Conservation (phyloP, 257 asterid species). For the Ligustrum vulgare region DNA sequence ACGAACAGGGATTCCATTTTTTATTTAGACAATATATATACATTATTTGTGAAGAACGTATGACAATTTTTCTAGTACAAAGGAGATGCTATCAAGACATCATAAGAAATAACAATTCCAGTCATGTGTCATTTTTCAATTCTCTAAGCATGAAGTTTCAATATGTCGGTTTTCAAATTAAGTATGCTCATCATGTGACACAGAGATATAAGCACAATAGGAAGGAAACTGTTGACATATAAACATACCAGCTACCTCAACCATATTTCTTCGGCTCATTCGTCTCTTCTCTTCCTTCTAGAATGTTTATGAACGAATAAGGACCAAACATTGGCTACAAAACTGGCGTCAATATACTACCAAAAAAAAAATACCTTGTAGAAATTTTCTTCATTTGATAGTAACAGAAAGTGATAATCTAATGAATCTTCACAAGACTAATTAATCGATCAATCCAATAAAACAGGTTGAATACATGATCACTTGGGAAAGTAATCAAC, state of each 20-base stretch:
- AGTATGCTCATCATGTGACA: neutral
- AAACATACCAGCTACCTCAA: slow-evolving; percentile 47
- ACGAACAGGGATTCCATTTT: neutral
- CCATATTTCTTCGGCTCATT: slow-evolving; percentile 61
- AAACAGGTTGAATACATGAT: too few species aligned
- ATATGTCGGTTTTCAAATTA: neutral
- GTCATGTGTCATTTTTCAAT: neutral
- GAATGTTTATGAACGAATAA: slow-evolving; percentile 56
- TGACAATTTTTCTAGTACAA: neutral
- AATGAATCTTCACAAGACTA: too few species aligned
- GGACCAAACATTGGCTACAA: slow-evolving; percentile 75
- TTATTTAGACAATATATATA: neutral
- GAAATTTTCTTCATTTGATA: too few species aligned
- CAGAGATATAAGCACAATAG: neutral
- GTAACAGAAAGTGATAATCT: too few species aligned
- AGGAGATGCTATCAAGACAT: neutral
- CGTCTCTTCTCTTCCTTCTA: slow-evolving; percentile 47
- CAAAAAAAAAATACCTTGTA: too few species aligned
- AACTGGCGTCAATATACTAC: too few species aligned
- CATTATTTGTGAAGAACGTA: neutral
- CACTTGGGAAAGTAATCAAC: too few species aligned
- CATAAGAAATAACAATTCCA: neutral
- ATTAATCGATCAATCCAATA: too few species aligned
- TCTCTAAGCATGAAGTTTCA: neutral
- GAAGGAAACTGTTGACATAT: neutral